These are phyloP conservation scores for Plasmodium cynomolgi DNA, from an alignment of 169 alveolate genomes.

Conservation along the genomic window DNA sequence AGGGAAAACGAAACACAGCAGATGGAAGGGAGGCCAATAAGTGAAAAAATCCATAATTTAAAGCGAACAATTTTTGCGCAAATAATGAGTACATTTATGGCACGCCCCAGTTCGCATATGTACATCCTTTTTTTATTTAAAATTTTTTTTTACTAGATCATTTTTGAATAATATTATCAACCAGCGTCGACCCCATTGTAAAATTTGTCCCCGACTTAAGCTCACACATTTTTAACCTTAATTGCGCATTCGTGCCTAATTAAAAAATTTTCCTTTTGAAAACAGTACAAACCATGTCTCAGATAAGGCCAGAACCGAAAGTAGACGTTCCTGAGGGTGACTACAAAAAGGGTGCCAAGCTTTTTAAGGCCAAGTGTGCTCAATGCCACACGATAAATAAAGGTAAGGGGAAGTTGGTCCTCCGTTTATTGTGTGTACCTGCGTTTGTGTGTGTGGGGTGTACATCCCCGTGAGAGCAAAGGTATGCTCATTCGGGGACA, in stretches of 20 bases:
- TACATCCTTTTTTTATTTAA: background rate
- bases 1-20: background rate
- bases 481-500: background rate
- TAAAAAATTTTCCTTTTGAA: slow-evolving; percentile 3
- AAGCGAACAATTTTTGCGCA: background rate
- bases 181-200: background rate
- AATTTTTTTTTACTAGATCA: background rate
- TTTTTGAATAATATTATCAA: background rate
- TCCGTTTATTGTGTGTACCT: background rate
- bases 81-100: background rate
- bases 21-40: background rate
- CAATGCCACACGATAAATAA: slow-evolving; percentile 93
- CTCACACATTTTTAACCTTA: background rate
- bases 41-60: background rate
- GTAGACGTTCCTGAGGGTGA: slow-evolving; percentile 93
- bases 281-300: slow-evolving; percentile 19
- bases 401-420: slow-evolving; percentile 76
- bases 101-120: background rate
- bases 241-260: background rate
- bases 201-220: background rate
- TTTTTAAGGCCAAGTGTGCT: slow-evolving; percentile 94
- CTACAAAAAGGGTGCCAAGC: slow-evolving; percentile 91
- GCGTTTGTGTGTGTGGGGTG: background rate
- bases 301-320: slow-evolving; percentile 90
- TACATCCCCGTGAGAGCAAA: background rate